Evolutionary conservation across 1,284 basidiomycete genomes (phyloP), one percentile per base, ranked within the genome.

Genomic region (Melampsora larici-populina): DNA sequence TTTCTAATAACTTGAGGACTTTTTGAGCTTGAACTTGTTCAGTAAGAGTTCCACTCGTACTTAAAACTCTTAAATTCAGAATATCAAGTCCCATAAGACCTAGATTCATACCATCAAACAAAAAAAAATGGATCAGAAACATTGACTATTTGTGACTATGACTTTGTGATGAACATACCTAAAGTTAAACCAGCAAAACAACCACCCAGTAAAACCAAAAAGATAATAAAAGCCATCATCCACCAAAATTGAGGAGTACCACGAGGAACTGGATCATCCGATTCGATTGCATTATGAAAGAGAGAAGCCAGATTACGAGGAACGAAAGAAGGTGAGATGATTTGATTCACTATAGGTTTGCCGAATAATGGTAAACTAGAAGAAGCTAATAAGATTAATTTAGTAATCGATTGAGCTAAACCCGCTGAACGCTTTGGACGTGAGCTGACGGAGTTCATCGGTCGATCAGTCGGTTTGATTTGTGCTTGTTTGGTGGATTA

Each of bases 11-110:
- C 48, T 81, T 79, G 43, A 86, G 81, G 4, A 87, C 86, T 77
- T 83, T 85, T 15, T 84, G 81, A 0, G 86, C 86, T 76, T 85
- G 83, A 64, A 79, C 81, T 78, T 82, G 82, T 80, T 87, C 85
- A 46, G 82, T 81, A 0, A 82, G 80, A 4, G 83, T 85, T 13
- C 86, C 86, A 0, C 85, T 84, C 18, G 84, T 82, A 43, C 83
- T 82, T 6, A 85, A 80, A 24, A 85, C 84, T 66, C 82, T 85
- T 31, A 81, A 84, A 82, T 97, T 94, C 62, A 97, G 88, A 81
- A 94, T 91, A 82, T 98, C 95, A 24, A 97, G 88, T 1, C 95
- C 94, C 94, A 97, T 97, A 43, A 97, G 86, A 6, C 92, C 94
- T 78, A 21, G 6, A 21, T 46, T 40, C 5, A 55, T 55, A 21